Percentiles rank a stretch among this genome's conserved stretches.
Conservation (phyloP, 2,329 filamentous ascomycete genomes). For the Bipolaris oryzae region DNA sequence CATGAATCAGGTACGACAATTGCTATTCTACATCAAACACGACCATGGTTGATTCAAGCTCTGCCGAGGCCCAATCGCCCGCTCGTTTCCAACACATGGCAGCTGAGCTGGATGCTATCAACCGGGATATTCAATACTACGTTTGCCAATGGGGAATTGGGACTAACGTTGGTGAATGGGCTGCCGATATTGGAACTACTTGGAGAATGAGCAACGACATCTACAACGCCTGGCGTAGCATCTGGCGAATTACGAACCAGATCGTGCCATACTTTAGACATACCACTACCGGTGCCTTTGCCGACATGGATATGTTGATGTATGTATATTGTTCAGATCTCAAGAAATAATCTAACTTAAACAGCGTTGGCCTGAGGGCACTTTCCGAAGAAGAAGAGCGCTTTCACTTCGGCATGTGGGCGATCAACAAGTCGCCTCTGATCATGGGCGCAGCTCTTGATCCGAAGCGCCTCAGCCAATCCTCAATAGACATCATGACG, state of each 20-base stretch:
- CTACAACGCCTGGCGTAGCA: constrained; percentile 42
- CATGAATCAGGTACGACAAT: constrained; percentile 41
- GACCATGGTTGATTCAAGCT: constrained; percentile 46
- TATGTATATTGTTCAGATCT: constrained; percentile 6
- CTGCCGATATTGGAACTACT: constrained; percentile 42
- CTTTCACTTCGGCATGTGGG: constrained; percentile 56
- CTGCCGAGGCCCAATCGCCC: constrained; percentile 36
- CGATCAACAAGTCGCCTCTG: constrained; percentile 54
- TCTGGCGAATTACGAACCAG: constrained; percentile 45
- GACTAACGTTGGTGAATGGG: constrained; percentile 42
- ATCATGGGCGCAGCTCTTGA: constrained; percentile 52
- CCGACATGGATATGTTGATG: constrained; percentile 54
- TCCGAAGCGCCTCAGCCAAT: constrained; percentile 25
- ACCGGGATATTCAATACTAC: constrained; percentile 45
- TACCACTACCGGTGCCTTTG: constrained; percentile 35
- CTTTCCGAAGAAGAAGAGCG: constrained; percentile 49
- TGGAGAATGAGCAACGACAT: constrained; percentile 49
- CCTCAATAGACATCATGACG: constrained; percentile 40
- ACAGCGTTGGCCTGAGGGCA: constrained; percentile 45
- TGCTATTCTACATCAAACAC: constrained; percentile 39
- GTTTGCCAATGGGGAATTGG: constrained; percentile 51
- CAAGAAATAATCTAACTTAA: constrained; percentile 1
- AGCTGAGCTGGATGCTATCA: constrained; percentile 30
- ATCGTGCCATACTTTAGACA: constrained; percentile 39
- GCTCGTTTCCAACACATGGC: constrained; percentile 41